Evolutionary conservation across 2,329 filamentous ascomycete species (phyloP).

Genomic region (Talaromyces sp.): DNA sequence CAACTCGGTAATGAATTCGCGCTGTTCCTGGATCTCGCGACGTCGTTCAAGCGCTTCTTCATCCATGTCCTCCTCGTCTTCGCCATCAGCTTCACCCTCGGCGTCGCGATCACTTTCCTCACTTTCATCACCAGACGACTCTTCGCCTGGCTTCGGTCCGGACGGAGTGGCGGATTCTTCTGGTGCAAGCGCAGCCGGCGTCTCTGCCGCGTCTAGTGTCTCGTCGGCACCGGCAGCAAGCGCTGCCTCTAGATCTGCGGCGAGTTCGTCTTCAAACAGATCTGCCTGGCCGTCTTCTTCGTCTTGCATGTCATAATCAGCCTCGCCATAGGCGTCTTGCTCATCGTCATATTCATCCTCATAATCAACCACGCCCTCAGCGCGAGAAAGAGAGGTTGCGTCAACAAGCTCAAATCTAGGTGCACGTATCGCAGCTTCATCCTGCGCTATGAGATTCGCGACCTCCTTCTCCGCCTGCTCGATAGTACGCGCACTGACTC

Average conservation of each 20-base stretch:
- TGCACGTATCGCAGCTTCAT: slow-evolving; percentile 58
- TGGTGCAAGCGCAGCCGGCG: slow-evolving; percentile 23
- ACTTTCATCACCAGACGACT: slow-evolving; percentile 45
- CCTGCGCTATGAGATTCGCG: slow-evolving; percentile 68
- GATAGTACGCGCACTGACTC: slow-evolving; percentile 77
- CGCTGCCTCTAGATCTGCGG: slow-evolving; percentile 46
- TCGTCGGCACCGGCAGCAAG: slow-evolving; percentile 42
- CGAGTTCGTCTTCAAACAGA: slow-evolving; percentile 43
- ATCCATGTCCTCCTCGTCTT: slow-evolving; percentile 39
- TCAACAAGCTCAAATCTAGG: slow-evolving; percentile 67
- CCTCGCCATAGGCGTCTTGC: slow-evolving; percentile 51
- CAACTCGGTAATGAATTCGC: slow-evolving; percentile 46
- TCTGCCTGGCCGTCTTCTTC: slow-evolving; percentile 32
- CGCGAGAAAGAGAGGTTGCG: slow-evolving; percentile 46
- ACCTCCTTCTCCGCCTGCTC: slow-evolving; percentile 81
- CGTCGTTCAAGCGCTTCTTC: slow-evolving; percentile 46
- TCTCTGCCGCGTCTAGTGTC: slow-evolving; percentile 27
- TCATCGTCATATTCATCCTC: slow-evolving; percentile 52
- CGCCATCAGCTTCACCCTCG: slow-evolving; percentile 24
- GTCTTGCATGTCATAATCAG: slow-evolving; percentile 44
- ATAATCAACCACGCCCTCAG: slow-evolving; percentile 40
- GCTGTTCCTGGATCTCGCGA: slow-evolving; percentile 44
- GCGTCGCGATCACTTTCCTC: slow-evolving; percentile 37
- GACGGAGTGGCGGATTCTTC: slow-evolving; percentile 36
- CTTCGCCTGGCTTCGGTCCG: slow-evolving; percentile 32